Evolutionary conservation across 306 rosid species (phyloP), one percentile per base, ranked within the genome.

Genomic region (Malus sieversii): DNA sequence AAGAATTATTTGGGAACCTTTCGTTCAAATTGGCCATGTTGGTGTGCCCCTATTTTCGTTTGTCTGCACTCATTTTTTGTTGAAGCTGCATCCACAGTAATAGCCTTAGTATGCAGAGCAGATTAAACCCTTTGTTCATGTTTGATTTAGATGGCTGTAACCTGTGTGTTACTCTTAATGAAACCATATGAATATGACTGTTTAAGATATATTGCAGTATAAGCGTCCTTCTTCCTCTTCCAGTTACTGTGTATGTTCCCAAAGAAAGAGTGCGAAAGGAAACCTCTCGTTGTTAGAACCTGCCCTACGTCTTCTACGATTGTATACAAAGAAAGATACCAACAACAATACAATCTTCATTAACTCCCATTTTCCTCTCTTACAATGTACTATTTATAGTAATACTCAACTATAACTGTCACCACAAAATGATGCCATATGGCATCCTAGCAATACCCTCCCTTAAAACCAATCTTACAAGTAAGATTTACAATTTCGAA

Each of bases 201-300:
- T 30, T 60, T 27, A 60, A 12, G 66, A 25, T 2, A 10, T 25
- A 32, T 30, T 30, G 16, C 68, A 16, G 22, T 32, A 6, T 1
- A 44, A 30, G n/a, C 4, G 6, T 19, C 60, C 23, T 29, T 51
- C 16, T 22, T 16, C 66, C 48, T 82, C 44, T 84, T 77, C 66
- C 86, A 93, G 93, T 93, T 75, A 91, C 88, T 83, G 92, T 93
- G 44, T 89, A 88, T 82, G 63, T 23, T 58, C 96, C 97, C 1
- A 85, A 83, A 84, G 97, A 91, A 70, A 89, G 96, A 72, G 96
- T 87, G 15, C 18, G 2, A 4, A 15, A 46, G 8, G 91, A 90
- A 52, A 87, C 84, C 77, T 89, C 88, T 29, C 98, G 88, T 81
- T 25, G 25, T 25, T 25, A 25, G 0, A 25, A 25, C 25, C 25